Conservation (phyloP, 441 rosid species). For the Hura crepitans region DNA sequence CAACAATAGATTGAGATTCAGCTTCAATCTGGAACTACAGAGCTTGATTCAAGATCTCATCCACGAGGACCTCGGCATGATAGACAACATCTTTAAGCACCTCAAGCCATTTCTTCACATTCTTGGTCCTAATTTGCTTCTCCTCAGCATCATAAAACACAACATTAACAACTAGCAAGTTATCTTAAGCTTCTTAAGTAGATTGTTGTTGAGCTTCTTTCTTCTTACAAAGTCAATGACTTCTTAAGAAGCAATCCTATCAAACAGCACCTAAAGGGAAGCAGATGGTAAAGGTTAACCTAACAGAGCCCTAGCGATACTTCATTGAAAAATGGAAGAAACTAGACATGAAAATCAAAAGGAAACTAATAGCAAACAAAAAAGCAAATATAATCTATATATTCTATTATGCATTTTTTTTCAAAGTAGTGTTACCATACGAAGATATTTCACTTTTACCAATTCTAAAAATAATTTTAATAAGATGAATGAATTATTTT, state of each 20-base stretch:
- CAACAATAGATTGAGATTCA: background rate
- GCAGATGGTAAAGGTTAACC: background rate
- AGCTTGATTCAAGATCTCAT: conserved; percentile 29
- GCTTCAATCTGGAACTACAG: conserved; percentile 8
- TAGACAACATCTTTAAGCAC: background rate
- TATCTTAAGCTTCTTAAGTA: background rate
- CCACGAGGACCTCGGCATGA: conserved; percentile 38
- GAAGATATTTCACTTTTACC: too few species aligned
- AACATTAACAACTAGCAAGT: background rate
- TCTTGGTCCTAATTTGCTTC: background rate
- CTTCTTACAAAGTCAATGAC: background rate
- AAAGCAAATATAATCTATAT: too few species aligned
- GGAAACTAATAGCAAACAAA: background rate
- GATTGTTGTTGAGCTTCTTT: background rate
- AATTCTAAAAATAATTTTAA: too few species aligned
- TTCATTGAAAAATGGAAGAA: background rate
- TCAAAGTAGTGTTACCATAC: too few species aligned
- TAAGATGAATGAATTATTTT: too few species aligned
- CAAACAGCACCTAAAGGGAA: background rate
- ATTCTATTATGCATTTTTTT: too few species aligned
- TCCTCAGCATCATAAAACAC: background rate
- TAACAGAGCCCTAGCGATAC: background rate
- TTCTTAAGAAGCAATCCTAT: background rate
- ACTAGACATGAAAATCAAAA: too few species aligned
- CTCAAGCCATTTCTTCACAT: background rate